Conservation (phyloP, 768 basidiomycete genomes). For the Scleroderma citrinum region DNA sequence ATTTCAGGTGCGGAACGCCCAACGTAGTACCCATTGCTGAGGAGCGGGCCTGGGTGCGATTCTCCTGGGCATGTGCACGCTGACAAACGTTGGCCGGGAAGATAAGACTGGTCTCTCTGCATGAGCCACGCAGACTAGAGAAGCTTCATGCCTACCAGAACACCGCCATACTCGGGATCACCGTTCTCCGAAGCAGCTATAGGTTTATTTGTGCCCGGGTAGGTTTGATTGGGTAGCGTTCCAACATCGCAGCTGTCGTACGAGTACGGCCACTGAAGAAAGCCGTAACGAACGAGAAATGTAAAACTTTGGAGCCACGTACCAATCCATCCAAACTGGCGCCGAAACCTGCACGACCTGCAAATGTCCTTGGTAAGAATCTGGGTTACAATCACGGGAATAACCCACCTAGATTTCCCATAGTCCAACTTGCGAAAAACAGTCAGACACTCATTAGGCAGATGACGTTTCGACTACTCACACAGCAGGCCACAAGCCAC, state of each 20-base stretch:
- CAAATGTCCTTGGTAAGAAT: conserved; percentile 2
- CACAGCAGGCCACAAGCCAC: conserved; percentile 46
- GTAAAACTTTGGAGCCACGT: conserved; percentile 25
- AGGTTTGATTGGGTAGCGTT: conserved; percentile 70
- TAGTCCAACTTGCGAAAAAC: conserved; percentile 37
- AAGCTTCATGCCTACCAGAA: conserved; percentile 15
- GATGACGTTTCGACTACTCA: conserved; percentile 10
- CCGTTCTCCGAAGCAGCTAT: conserved; percentile 36
- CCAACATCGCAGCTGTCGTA: conserved; percentile 71
- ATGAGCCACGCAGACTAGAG: neutral
- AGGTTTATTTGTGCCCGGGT: conserved; percentile 39
- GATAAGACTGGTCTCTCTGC: conserved; percentile 31
- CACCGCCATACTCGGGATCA: conserved; percentile 28
- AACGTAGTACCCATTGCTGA: conserved; percentile 41
- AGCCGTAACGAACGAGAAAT: conserved; percentile 5
- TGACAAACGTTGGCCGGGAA: conserved; percentile 52
- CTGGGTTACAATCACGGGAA: neutral
- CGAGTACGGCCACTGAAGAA: conserved; percentile 43
- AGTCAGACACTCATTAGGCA: conserved; percentile 4
- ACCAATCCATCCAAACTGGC: conserved; percentile 60
- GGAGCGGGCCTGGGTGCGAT: conserved; percentile 51
- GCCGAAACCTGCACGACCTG: conserved; percentile 51
- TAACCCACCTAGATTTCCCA: conserved; percentile 41
- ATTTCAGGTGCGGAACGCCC: conserved; percentile 57
- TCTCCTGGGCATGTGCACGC: conserved; percentile 56